Base-by-base conservation (phyloP, 2,329 filamentous ascomycete genomes). In the Colletotrichum sp. region DNA sequence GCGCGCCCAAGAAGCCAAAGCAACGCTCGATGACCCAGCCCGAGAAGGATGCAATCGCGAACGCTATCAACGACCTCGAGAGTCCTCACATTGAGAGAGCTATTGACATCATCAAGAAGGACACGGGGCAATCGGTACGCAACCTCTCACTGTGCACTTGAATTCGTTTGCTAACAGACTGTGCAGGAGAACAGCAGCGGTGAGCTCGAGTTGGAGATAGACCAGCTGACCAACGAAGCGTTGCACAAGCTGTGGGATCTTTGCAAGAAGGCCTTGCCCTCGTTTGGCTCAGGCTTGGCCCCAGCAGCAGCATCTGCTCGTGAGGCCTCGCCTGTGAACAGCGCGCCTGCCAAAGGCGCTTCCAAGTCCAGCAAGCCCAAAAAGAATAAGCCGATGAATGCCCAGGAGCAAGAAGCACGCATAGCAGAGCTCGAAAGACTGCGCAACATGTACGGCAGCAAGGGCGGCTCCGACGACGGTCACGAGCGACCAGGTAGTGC, bases 31-130 rank as follows among this genome's bases (percentile, higher is more conserved):
- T 95, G 81, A 92, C 95, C 60, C 93, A 92, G 75, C 89, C 93
- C 5, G 96, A 99, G 86, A 99, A 99, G 88, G 95, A 97, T 74
- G 92, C 96, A 79, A 98, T 99, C 74, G 96, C 95, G 2, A 93
- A 94, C 75, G 94, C 95, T 16, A 97, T 98, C 78, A 94, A 93
- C 80, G 93, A 93, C 77, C 92, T 99, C 73, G 93, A 96, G 21
- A 93, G 94, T 66, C 88, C 89, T n/a, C 93, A 95, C 79, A 94
- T 98, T 81, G 91, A 93, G 66, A 92, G 92, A 79, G 95, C 96
- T 1, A 95, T 98, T 36, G 92, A 94, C 76, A 96, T 99, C 77
- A 99, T 99, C 82, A 95, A 98, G 83, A 92, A 92, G 78, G 96
- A 98, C 79, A 98, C 87, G 85, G 95, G 88, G 87, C 95, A 86